Conservation (phyloP, 2,329 filamentous ascomycete genomes). For the Colletotrichum tropicale region DNA sequence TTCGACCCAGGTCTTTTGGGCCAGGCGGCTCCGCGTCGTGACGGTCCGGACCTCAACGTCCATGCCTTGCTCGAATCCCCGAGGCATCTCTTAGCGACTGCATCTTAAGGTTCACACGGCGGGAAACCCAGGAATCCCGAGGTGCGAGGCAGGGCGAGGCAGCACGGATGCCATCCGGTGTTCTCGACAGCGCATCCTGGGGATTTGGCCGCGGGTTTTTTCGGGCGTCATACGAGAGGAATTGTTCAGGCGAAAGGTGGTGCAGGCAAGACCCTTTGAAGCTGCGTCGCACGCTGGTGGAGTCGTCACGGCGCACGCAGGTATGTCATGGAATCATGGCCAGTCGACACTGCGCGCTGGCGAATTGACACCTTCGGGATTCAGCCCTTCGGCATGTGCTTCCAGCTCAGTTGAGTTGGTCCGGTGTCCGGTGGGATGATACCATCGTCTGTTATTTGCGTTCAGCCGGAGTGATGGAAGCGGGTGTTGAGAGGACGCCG, state of each 20-base stretch:
- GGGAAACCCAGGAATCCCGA: not conserved
- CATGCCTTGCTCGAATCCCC: not conserved
- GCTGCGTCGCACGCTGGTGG: slow-evolving; percentile 8
- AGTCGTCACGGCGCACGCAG: not conserved
- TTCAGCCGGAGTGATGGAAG: not conserved
- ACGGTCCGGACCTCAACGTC: not conserved
- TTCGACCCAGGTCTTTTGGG: not conserved
- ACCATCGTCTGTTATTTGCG: not conserved
- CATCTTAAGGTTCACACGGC: not conserved
- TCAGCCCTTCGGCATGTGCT: not conserved
- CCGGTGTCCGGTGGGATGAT: not conserved
- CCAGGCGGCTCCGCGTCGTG: not conserved
- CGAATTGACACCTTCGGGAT: not conserved
- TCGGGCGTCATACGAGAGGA: not conserved
- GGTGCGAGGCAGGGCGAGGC: not conserved
- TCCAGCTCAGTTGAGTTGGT: not conserved
- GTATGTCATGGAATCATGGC: not conserved
- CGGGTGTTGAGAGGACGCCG: not conserved
- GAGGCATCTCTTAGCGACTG: not conserved
- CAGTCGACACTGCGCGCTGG: not conserved
- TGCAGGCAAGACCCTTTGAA: not conserved
- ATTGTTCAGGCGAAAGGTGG: not conserved
- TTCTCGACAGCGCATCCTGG: not conserved
- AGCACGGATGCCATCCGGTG: slow-evolving; percentile 11
- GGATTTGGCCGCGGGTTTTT: not conserved